Evolutionary conservation across 139 green algal genomes (phyloP), one percentile per base, ranked within the genome.

Genomic region (Coccomyxa sp.): DNA sequence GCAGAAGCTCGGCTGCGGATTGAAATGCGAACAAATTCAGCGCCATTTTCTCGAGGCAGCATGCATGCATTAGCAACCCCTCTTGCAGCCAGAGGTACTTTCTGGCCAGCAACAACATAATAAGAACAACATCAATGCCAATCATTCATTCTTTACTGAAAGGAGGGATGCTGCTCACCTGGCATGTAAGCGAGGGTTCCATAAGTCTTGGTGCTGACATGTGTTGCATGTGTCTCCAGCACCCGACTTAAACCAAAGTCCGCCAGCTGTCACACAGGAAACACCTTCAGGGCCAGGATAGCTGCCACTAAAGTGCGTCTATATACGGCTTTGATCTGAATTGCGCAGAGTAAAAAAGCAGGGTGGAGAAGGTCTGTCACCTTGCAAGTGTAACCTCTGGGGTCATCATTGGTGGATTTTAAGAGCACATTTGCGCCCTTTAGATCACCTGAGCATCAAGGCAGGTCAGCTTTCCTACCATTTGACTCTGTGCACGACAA

Each of bases 371-470:
- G 38, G 38, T 28, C 4, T 9, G 4, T 71, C 63, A 38, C 71
- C 71, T 77, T 77, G 71, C 25, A 31, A 18, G 71, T 77, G 12
- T 51, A 77, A 1, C 71, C 71, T 31, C 71, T 25, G 14, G 71
- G 71, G 71, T 77, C 79, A 60, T 45, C 68, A 13, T 17, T 28
- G 14, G 18, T 30, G 13, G 82, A 87, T 81, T 90, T 91, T 13
- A 94, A 85, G 80, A 94, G 87, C 60, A 92, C 84, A 68, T 94
- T 94, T 76, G 87, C 86, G 10, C 79, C 81, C 79, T 87, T 94
- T 16, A 94, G 90, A 81, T 95, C 92, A 0, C 63, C 63, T 71
- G 63, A 71, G 63, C 18, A 25, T 21, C 9, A 21, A 71, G 63
- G 21, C 9, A 11, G 1, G 9, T 71, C 18, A 71, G 63, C 63